Evolutionary conservation across 2,329 filamentous ascomycete genomes (phyloP).

Genomic region (Polytolypa hystricis): DNA sequence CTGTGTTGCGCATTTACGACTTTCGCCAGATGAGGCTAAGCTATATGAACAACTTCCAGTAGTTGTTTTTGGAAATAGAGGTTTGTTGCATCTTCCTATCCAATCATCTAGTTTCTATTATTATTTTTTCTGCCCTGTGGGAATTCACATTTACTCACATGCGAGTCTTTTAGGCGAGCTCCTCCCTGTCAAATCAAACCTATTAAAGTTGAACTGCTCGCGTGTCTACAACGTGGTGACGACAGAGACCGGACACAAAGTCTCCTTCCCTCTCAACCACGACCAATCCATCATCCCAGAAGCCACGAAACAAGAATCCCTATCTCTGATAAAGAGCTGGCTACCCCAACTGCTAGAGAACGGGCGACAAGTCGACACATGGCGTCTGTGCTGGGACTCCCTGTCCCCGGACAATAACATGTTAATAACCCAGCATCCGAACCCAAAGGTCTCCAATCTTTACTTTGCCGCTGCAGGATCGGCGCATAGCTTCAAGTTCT

Average conservation of each 20-base stretch:
- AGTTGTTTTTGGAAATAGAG: conserved; percentile 37
- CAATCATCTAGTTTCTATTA: not conserved
- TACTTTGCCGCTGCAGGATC: conserved; percentile 53
- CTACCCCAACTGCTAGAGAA: conserved; percentile 21
- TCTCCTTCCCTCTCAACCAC: conserved; percentile 41
- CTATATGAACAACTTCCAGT: conserved; percentile 44
- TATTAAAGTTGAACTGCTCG: conserved; percentile 51
- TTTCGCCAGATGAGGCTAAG: conserved; percentile 40
- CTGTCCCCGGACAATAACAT: conserved; percentile 53
- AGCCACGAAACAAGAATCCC: conserved; percentile 34
- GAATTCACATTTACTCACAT: too few relatives aligned
- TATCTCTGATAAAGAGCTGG: conserved; percentile 15
- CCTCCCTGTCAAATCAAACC: conserved; percentile 40
- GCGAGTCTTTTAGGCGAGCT: conserved; percentile 36
- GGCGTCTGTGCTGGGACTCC: conserved; percentile 48
- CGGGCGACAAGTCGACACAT: conserved; percentile 28
- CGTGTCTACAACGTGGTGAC: conserved; percentile 46
- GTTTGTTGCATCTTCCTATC: conserved; percentile 12
- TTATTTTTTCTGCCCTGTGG: too few relatives aligned
- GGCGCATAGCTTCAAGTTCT: conserved; percentile 56
- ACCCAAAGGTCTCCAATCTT: conserved; percentile 40
- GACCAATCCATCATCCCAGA: conserved; percentile 34
- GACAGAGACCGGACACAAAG: conserved; percentile 37
- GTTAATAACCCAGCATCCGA: conserved; percentile 44
- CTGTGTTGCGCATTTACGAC: conserved; percentile 45